Evolutionary conservation across 1,284 basidiomycete species (phyloP).

Genomic region (Takashimella tepidaria): DNA sequence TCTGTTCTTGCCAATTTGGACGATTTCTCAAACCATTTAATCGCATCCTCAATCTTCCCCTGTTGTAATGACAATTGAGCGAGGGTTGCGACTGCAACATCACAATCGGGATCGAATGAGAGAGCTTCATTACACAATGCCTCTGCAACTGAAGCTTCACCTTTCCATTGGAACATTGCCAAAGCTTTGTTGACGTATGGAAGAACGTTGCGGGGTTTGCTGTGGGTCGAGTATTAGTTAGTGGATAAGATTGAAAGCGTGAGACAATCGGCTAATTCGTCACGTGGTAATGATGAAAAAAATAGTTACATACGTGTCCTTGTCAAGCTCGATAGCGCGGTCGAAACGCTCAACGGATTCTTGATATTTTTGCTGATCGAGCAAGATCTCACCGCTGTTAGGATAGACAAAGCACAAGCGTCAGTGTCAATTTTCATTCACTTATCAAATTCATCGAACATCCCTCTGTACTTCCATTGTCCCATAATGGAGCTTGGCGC

Average conservation of each 20-base stretch:
- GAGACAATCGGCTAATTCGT: too few species aligned
- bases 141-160: conserved; percentile 79
- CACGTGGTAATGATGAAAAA: neutral
- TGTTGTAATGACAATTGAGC: conserved; percentile 92
- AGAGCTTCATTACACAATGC: conserved; percentile 82
- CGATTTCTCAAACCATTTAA: conserved; percentile 80
- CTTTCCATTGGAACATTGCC: conserved; percentile 92
- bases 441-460: neutral
- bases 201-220: conserved; percentile 69
- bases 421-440: too few species aligned
- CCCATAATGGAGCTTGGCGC: too few species aligned
- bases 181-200: conserved; percentile 97
- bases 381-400: conserved; percentile 89
- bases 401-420: too few species aligned
- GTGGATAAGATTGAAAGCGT: too few species aligned
- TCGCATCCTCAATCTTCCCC: conserved; percentile 79
- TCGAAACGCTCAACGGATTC: conserved; percentile 97
- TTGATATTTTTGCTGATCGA: conserved; percentile 85
- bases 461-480: too few species aligned
- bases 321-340: conserved; percentile 83
- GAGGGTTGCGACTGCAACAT: conserved; percentile 91
- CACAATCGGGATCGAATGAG: conserved; percentile 83
- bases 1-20: conserved; percentile 85
- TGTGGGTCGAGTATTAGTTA: conserved; percentile 39
- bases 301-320: conserved; percentile 56